Evolutionary conservation across 495 filamentous ascomycete species (phyloP).

Genomic region (Wilcoxina mikolae): DNA sequence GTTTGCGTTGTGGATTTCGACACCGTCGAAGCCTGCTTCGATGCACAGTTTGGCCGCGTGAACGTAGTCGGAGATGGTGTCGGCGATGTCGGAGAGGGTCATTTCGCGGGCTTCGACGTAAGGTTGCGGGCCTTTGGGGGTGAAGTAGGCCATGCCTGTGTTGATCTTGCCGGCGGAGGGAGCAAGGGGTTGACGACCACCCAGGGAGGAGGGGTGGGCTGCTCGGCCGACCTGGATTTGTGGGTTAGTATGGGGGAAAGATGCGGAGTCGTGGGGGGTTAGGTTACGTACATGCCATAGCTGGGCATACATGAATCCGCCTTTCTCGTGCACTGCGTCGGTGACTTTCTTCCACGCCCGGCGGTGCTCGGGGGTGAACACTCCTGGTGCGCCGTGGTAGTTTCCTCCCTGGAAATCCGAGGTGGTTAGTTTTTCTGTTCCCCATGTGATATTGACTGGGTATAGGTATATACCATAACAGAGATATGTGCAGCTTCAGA

Average conservation of each 20-base stretch:
- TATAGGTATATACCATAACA: slow-evolving; percentile 30
- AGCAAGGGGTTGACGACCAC: slow-evolving; percentile 34
- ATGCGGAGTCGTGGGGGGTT: background rate
- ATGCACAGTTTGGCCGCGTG: slow-evolving; percentile 49
- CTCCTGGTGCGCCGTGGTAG: slow-evolving; percentile 45
- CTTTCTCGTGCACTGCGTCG: slow-evolving; percentile 50
- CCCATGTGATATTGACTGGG: background rate
- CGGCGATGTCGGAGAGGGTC: slow-evolving; percentile 42
- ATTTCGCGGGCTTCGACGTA: slow-evolving; percentile 35
- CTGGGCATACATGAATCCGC: slow-evolving; percentile 49
- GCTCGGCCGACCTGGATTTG: slow-evolving; percentile 47
- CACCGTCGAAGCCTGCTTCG: slow-evolving; percentile 58
- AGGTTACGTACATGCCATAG: slow-evolving; percentile 39
- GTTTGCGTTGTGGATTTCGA: slow-evolving; percentile 55
- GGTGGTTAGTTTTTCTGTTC: background rate
- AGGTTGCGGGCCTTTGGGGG: background rate
- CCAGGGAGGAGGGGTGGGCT: slow-evolving; percentile 32
- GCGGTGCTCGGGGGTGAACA: slow-evolving; percentile 48
- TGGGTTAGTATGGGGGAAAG: background rate
- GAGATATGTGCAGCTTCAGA: slow-evolving; percentile 53
- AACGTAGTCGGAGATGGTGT: slow-evolving; percentile 43
- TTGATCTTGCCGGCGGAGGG: slow-evolving; percentile 36
- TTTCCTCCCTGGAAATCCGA: slow-evolving; percentile 15
- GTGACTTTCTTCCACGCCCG: slow-evolving; percentile 47
- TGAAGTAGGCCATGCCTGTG: slow-evolving; percentile 20